Base-by-base conservation (phyloP, 306 rosid species). In the Senna siamea region DNA sequence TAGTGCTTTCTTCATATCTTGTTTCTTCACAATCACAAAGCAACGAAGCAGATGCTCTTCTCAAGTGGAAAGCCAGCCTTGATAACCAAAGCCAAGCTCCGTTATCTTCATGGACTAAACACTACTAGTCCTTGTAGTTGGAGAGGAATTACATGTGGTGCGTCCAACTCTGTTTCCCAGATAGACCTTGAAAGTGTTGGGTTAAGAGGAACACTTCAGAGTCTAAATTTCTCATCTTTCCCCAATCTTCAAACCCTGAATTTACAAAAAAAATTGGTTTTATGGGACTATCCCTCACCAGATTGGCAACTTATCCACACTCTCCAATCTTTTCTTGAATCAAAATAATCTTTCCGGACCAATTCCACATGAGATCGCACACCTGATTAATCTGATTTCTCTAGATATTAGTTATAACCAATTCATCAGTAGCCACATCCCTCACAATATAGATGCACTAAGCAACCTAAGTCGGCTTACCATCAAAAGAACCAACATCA, bases 261-360 rank as follows among this genome's bases (percentile, higher is more conserved):
- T 62, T 9, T 76, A 12, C 58, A 47, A 43, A 4, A 17, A 8
- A 76, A 66, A 51, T 17, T 18, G n/a, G 0, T 14, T 75, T 1
- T 17, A n/a, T 54, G 79, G 66, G 57, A 23, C 30, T 7, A 75
- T 64, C 30, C 78, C 72, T 8, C 64, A 51, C 2, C 64, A 74
- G 15, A 73, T 48, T 50, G 71, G 43, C 15, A 22, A n/a, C n/a
- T n/a, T n/a, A n/a, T n/a, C n/a, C n/a, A n/a, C n/a, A n/a, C n/a
- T n/a, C n/a, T n/a, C n/a, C n/a, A n/a, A n/a, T n/a, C n/a, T n/a
- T n/a, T n/a, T n/a, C n/a, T n/a, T n/a, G n/a, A 32, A 5, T 2
- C 37, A 32, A 5, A 32, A 32, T 32, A 32, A 32, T 43, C 48
- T 43, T 7, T 43, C 48, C 9, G 14, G 13, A 9, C 3, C 48